These are phyloP conservation scores for Microbotryomycetes sp. DNA, from an alignment of 1,284 basidiomycete genomes.

Conservation along the genomic window DNA sequence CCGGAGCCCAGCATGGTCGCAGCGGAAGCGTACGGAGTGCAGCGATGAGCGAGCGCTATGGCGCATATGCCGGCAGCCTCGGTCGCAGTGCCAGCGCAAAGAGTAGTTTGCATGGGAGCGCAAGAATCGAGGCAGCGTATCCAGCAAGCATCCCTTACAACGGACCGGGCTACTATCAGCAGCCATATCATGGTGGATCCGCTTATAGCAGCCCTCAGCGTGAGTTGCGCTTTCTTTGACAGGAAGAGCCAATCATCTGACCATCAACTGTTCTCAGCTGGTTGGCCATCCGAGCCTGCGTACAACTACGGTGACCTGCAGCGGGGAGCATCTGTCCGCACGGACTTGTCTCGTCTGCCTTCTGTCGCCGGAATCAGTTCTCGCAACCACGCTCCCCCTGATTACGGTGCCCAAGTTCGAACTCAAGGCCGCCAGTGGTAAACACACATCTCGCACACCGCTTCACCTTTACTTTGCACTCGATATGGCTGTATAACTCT, in stretches of 20 bases:
- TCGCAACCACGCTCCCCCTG: background rate
- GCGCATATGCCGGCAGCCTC: background rate
- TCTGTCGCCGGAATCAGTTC: background rate
- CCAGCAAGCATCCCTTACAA: constrained; percentile 14
- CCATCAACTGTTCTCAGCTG: constrained; percentile 4
- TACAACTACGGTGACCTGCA: constrained; percentile 24
- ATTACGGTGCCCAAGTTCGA: background rate
- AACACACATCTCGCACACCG: too few species aligned
- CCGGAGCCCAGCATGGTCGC: constrained; percentile 6
- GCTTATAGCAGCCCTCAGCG: constrained; percentile 2
- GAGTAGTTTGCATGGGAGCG: background rate
- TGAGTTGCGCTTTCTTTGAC: background rate
- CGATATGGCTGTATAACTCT: background rate
- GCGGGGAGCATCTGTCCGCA: constrained; percentile 13
- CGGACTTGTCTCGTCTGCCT: background rate
- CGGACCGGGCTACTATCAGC: constrained; percentile 4
- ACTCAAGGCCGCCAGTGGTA: background rate
- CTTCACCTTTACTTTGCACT: background rate
- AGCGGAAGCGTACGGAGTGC: constrained; percentile 3
- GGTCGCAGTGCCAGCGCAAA: background rate
- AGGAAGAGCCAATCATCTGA: background rate
- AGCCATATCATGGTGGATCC: constrained; percentile 9
- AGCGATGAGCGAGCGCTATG: constrained; percentile 20
- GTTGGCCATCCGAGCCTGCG: constrained; percentile 23
- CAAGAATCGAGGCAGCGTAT: background rate